These are phyloP conservation scores for Pleurotus sapidus DNA, from an alignment of 768 basidiomycete genomes.

Conservation along the genomic window DNA sequence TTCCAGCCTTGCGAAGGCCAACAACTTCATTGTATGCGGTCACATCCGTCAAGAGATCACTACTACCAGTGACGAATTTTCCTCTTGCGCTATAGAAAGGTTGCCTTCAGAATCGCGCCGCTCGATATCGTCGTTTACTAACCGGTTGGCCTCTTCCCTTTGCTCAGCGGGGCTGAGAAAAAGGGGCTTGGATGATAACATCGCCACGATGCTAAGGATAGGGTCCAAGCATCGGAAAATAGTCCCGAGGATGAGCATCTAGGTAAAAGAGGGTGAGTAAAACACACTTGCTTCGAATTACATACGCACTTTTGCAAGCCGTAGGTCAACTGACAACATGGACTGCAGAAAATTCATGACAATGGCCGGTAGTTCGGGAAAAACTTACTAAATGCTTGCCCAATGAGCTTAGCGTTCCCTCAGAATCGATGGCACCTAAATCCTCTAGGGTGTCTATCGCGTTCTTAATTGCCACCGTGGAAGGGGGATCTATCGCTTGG, in stretches of 20 bases:
- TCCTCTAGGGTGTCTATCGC: conserved; percentile 74
- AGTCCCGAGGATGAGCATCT: conserved; percentile 87
- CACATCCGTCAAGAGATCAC: conserved; percentile 83
- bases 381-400: conserved; percentile 71
- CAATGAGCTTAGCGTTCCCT: conserved; percentile 71
- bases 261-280: conserved; percentile 4
- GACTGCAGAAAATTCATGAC: conserved; percentile 41
- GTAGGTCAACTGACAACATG: conserved; percentile 82
- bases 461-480: conserved; percentile 67
- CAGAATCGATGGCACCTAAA: conserved; percentile 70
- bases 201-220: conserved; percentile 76
- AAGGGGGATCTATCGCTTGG: conserved; percentile 83
- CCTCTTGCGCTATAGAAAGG: conserved; percentile 56
- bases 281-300: no score
- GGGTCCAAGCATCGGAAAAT: conserved; percentile 85
- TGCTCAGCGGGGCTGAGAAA: conserved; percentile 82
- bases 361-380: neutral
- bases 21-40: conserved; percentile 69
- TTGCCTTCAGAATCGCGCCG: no score
- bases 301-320: conserved; percentile 71
- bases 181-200: conserved; percentile 84
- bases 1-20: conserved; percentile 46
- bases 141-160: conserved; percentile 78
- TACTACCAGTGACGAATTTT: conserved; percentile 66
- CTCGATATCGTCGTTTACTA: conserved; percentile 15